phyloP scores from a whole-genome alignment of 306 rosid species.

The Pyrus betulifolia region DNA sequence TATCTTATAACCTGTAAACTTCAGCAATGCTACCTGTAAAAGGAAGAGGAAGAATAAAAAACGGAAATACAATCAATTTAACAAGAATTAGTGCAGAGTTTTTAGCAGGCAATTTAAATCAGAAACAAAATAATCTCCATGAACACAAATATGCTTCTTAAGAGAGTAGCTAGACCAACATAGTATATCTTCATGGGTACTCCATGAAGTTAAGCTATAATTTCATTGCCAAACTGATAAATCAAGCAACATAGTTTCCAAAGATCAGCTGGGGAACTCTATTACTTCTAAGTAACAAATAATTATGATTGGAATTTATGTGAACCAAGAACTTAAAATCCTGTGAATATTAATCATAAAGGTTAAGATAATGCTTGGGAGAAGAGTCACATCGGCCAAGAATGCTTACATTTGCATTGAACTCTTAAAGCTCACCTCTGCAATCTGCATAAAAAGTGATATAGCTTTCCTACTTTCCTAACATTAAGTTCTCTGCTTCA shows the following conservation, averaged over 20 bases:
- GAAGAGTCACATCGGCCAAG: not conserved
- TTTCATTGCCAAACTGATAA: not conserved
- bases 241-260: too few relatives aligned
- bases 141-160: not conserved
- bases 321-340: not conserved
- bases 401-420: not conserved
- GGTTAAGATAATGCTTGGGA: not conserved
- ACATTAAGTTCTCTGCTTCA: not conserved
- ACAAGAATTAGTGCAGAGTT: not conserved
- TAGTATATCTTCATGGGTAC: not conserved
- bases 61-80: slow-evolving; percentile 1
- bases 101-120: not conserved
- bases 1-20: slow-evolving; percentile 91
- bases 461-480: not conserved
- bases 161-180: not conserved
- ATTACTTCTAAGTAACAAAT: too few relatives aligned
- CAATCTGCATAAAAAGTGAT: not conserved
- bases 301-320: too few relatives aligned
- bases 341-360: not conserved
- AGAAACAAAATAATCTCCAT: not conserved
- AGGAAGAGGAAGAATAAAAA: slow-evolving; percentile 13
- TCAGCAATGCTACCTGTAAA: slow-evolving; percentile 97
- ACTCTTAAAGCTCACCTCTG: not conserved
- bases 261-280: too few relatives aligned
- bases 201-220: not conserved